phyloP scores from a whole-genome alignment of 768 basidiomycete species.

The Mrakia frigida region DNA sequence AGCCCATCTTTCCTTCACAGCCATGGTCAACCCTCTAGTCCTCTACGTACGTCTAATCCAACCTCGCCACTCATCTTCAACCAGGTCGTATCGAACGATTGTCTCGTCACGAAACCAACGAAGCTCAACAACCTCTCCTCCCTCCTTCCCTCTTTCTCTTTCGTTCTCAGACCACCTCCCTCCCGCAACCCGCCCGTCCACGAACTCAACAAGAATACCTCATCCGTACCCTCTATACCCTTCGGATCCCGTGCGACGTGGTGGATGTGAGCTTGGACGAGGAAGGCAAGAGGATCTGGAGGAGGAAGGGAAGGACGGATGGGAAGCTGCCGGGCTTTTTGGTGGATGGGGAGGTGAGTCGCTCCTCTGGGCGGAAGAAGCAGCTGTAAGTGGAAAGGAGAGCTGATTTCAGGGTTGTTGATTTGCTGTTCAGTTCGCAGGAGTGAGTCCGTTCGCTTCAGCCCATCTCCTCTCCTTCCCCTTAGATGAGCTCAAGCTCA shows the following conservation, averaged over 20 bases:
- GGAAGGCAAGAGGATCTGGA: slow-evolving; percentile 24
- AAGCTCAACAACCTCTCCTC: not conserved
- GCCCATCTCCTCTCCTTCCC: not conserved
- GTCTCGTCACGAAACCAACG: not conserved
- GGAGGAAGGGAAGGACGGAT: slow-evolving; percentile 30
- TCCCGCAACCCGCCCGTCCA: slow-evolving; percentile 6
- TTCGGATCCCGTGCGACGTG: slow-evolving; percentile 11
- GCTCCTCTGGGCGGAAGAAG: not conserved
- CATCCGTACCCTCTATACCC: slow-evolving; percentile 20
- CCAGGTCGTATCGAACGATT: not conserved
- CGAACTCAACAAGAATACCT: slow-evolving; percentile 28
- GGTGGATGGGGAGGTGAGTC: slow-evolving; percentile 27
- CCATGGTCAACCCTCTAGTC: not conserved
- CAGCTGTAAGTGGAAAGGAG: not conserved
- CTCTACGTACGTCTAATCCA: not conserved
- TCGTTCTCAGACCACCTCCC: slow-evolving; percentile 12
- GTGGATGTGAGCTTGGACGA: slow-evolving; percentile 26
- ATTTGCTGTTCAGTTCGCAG: not conserved
- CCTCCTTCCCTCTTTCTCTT: not conserved
- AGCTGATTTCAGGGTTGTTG: not conserved
- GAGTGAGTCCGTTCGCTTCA: not conserved
- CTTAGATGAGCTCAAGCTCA: not conserved
- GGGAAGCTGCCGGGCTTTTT: slow-evolving; percentile 26
- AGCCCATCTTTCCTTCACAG: not conserved
- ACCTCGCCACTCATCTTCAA: too few species aligned